Conservation (phyloP, 202 grass and related monocot species). For the Saccharum hybrid region DNA sequence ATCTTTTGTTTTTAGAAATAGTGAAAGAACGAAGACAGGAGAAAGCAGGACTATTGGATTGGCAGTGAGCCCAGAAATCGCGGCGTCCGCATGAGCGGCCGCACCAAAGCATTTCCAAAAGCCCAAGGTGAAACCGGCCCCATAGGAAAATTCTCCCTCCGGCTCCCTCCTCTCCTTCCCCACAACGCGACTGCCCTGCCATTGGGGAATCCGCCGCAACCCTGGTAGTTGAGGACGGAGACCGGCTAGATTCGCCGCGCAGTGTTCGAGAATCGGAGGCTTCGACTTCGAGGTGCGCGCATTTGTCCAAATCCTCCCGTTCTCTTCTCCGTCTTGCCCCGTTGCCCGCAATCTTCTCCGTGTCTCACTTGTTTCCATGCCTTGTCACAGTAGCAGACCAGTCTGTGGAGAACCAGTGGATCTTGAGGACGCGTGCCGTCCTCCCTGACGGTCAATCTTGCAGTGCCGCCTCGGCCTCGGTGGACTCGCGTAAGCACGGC, state of each 20-base stretch:
- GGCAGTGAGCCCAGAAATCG: too few species aligned
- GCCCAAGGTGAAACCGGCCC: not conserved
- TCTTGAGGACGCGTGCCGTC: slow-evolving; percentile 7
- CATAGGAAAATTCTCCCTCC: not conserved
- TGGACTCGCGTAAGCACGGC: not conserved
- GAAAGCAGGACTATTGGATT: too few species aligned
- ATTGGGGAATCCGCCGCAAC: slow-evolving; percentile 1
- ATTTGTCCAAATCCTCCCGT: not conserved
- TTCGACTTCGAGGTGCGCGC: slow-evolving; percentile 35
- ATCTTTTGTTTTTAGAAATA: too few species aligned
- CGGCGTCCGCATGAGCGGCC: too few species aligned
- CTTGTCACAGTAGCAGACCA: not conserved
- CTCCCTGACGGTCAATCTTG: slow-evolving; percentile 30
- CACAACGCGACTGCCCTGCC: not conserved
- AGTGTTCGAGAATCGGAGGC: not conserved
- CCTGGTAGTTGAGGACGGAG: not conserved
- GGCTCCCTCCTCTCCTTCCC: not conserved
- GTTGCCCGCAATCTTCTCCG: not conserved
- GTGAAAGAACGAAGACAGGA: too few species aligned
- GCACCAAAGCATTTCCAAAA: too few species aligned
- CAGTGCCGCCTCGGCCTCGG: not conserved
- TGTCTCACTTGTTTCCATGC: not conserved
- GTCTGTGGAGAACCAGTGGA: not conserved
- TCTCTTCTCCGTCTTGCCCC: not conserved
- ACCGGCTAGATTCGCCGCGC: slow-evolving; percentile 9